A percentile compares a stretch with the other conserved stretches of the same genome.
These are phyloP conservation scores for Ambrosia trifida DNA, from an alignment of 129 eudicot genomes.

Conservation along the genomic window DNA sequence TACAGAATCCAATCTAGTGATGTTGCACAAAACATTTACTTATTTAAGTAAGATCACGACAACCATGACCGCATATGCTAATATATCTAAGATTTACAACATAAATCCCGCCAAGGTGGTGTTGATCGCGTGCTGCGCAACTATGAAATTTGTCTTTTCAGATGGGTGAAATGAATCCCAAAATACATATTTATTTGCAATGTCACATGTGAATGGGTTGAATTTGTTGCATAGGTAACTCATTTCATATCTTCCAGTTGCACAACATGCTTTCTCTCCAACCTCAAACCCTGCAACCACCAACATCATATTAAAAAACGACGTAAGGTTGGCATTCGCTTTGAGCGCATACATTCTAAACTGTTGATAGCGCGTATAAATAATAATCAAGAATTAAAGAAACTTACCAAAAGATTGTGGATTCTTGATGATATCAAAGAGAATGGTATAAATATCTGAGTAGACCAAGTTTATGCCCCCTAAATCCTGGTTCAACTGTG, in stretches of 20 bases:
- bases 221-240: slow-evolving; percentile 56
- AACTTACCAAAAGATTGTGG: slow-evolving; percentile 68
- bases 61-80: slow-evolving; percentile 12
- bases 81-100: slow-evolving; percentile 25
- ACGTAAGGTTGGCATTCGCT: not conserved
- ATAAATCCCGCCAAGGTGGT: slow-evolving; percentile 42
- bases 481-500: slow-evolving; percentile 48
- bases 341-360: not conserved
- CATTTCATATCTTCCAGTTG: slow-evolving; percentile 70
- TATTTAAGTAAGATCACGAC: not conserved
- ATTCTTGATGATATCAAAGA: slow-evolving; percentile 54
- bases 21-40: not conserved
- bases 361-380: not conserved
- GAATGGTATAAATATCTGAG: slow-evolving; percentile 61
- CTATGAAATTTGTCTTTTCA: slow-evolving; percentile 65
- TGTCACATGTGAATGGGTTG: slow-evolving; percentile 62
- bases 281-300: slow-evolving; percentile 60
- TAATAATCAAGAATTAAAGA: not conserved
- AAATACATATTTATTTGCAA: slow-evolving; percentile 70
- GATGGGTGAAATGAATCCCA: slow-evolving; percentile 93
- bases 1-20: not conserved
- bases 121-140: slow-evolving; percentile 52
- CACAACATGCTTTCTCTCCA: slow-evolving; percentile 73
- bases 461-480: slow-evolving; percentile 62
- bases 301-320: slow-evolving; percentile 18